A percentile compares a stretch with the other conserved stretches of the same genome.
Evolutionary conservation across 1,284 basidiomycete genomes (phyloP).

Genomic region (Xerocomus amazonicus): DNA sequence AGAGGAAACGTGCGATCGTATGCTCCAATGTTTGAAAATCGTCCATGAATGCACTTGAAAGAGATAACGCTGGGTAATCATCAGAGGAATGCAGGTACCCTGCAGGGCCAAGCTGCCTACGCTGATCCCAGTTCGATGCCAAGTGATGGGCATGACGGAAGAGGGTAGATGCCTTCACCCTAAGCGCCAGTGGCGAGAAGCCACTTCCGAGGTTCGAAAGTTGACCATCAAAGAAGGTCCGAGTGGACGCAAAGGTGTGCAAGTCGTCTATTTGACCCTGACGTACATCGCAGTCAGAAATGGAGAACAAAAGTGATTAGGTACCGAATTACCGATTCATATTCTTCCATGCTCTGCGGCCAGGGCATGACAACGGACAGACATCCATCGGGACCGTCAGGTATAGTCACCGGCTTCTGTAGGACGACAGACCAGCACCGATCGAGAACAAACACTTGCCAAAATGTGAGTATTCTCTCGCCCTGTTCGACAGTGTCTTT

Average conservation of each 20-base stretch:
- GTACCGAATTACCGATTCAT: constrained; percentile 46
- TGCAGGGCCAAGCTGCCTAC: constrained; percentile 38
- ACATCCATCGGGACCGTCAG: constrained; percentile 44
- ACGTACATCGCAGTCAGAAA: constrained; percentile 13
- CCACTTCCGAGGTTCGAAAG: constrained; percentile 46
- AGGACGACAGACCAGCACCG: constrained; percentile 63
- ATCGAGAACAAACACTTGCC: constrained; percentile 68
- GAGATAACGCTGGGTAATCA: constrained; percentile 37
- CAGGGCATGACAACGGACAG: constrained; percentile 61
- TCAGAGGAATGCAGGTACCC: constrained; percentile 14
- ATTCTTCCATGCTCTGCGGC: constrained; percentile 59
- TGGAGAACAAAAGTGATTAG: constrained; percentile 2
- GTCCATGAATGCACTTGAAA: constrained; percentile 47
- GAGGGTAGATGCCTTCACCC: constrained; percentile 71
- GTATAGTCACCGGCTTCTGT: constrained; percentile 52
- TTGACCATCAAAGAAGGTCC: constrained; percentile 58
- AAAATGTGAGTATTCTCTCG: constrained; percentile 65
- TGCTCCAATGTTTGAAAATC: constrained; percentile 60
- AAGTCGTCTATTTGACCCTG: constrained; percentile 57
- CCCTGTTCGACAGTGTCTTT: constrained; percentile 55
- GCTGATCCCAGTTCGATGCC: constrained; percentile 55
- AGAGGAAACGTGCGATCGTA: constrained; percentile 56
- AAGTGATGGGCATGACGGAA: constrained; percentile 63
- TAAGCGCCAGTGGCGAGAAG: constrained; percentile 59
- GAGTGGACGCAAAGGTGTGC: constrained; percentile 53